Evolutionary conservation across 331 rosid species (phyloP).

Genomic region (Malus hybrid): DNA sequence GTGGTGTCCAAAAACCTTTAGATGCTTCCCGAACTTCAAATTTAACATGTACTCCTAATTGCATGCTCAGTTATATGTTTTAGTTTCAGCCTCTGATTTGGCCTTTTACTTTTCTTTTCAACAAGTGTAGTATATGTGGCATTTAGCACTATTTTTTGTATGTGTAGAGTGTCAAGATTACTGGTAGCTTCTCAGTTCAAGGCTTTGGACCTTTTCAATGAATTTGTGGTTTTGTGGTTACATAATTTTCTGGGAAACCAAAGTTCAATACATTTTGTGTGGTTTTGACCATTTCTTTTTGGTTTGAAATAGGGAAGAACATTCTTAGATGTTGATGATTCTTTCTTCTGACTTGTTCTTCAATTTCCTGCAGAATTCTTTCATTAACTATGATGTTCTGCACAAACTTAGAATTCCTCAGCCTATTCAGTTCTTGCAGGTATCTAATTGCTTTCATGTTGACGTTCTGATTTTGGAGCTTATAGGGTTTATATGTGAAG

Average conservation of each 20-base stretch:
- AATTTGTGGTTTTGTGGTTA: neutral
- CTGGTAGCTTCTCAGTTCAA: neutral
- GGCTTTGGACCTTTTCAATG: neutral
- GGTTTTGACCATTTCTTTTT: neutral
- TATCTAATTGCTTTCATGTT: constrained; percentile 43
- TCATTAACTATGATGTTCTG: constrained; percentile 68
- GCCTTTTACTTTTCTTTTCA: neutral
- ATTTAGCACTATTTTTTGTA: neutral
- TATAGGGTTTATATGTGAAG: neutral
- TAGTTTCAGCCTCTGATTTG: neutral
- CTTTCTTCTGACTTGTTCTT: constrained; percentile 1
- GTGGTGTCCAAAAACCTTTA: neutral
- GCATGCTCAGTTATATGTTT: neutral
- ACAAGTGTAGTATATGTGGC: neutral
- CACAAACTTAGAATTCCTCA: constrained; percentile 90
- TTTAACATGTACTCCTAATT: neutral
- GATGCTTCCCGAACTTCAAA: constrained; percentile 3
- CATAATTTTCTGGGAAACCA: neutral
- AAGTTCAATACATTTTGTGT: neutral
- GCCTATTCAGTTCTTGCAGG: constrained; percentile 95
- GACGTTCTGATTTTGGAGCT: constrained; percentile 17
- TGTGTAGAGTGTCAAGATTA: neutral
- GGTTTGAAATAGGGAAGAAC: neutral
- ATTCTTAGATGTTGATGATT: constrained; percentile 7
- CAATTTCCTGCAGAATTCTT: constrained; percentile 64